Percentiles rank a stretch among this genome's conserved stretches.
phyloP scores from a whole-genome alignment of 2,329 filamentous ascomycete genomes.

The Venturia aucupariae region DNA sequence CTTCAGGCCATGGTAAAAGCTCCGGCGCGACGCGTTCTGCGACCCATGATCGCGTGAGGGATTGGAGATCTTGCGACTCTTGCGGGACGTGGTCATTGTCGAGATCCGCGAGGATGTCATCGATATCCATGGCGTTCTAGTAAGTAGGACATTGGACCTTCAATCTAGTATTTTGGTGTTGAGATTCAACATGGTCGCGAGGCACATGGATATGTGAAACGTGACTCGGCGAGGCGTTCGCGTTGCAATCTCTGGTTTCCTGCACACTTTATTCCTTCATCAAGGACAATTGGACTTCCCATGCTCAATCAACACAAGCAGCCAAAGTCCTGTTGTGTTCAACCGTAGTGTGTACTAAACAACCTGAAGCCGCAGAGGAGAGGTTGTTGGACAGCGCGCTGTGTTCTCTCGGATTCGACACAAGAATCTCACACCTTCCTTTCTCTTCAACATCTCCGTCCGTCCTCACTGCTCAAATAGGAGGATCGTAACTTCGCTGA shows the following conservation, averaged over 20 bases:
- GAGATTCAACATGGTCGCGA: background rate
- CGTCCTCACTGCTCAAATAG: background rate
- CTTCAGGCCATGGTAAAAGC: slow-evolving; percentile 68
- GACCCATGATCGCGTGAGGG: slow-evolving; percentile 84
- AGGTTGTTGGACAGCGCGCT: too few species aligned
- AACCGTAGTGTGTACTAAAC: too few species aligned
- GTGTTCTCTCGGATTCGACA: too few species aligned
- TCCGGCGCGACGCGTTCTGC: slow-evolving; percentile 85
- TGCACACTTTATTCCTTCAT: background rate
- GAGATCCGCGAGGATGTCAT: slow-evolving; percentile 43
- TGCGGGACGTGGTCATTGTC: slow-evolving; percentile 39
- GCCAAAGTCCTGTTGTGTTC: too few species aligned
- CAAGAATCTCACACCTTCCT: too few species aligned
- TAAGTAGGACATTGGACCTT: background rate
- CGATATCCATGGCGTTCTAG: slow-evolving; percentile 34
- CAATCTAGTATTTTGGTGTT: background rate
- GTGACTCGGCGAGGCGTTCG: background rate
- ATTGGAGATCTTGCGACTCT: slow-evolving; percentile 69
- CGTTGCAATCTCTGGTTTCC: background rate
- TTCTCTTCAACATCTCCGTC: background rate
- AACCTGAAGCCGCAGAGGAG: too few species aligned
- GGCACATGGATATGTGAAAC: background rate
- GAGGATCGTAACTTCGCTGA: too few species aligned
- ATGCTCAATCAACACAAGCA: background rate
- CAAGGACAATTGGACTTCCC: too few species aligned